Evolutionary conservation across 495 filamentous ascomycete genomes (phyloP).

Genomic region (Xylaria bambusicola): DNA sequence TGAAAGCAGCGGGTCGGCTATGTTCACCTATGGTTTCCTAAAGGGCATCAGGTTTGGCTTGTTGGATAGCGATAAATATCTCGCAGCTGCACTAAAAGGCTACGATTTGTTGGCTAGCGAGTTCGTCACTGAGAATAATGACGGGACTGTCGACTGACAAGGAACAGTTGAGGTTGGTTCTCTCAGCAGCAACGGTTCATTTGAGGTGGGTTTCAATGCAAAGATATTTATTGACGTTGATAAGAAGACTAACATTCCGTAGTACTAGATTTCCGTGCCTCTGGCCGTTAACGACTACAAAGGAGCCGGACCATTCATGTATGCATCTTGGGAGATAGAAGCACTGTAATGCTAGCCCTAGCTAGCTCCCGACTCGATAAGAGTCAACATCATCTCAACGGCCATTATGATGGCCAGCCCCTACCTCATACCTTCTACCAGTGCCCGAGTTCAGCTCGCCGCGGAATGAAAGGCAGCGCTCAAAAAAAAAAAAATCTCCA

Average conservation of each 20-base stretch:
- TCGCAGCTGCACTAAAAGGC: conserved; percentile 37
- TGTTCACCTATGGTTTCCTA: conserved; percentile 59
- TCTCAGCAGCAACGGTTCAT: conserved; percentile 51
- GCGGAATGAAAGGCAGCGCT: too few relatives aligned
- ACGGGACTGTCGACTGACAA: conserved; percentile 52
- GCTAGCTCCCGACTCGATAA: background rate
- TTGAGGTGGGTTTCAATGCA: conserved; percentile 34
- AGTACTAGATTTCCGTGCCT: conserved; percentile 54
- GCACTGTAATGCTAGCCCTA: conserved; percentile 9
- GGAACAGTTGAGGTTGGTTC: conserved; percentile 60
- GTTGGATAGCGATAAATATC: conserved; percentile 32
- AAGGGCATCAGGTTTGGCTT: conserved; percentile 54
- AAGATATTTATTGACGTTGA: conserved; percentile 1
- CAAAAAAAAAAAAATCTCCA: too few relatives aligned
- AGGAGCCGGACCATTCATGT: conserved; percentile 51
- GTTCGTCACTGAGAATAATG: conserved; percentile 45
- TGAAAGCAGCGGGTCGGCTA: conserved; percentile 60
- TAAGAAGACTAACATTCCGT: conserved; percentile 13
- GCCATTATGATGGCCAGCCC: too few relatives aligned
- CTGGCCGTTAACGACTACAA: conserved; percentile 48
- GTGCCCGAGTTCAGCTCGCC: too few relatives aligned
- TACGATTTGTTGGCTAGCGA: conserved; percentile 44
- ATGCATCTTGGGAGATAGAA: conserved; percentile 52
- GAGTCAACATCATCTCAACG: too few relatives aligned
- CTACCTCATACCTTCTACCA: too few relatives aligned